Percentiles rank a stretch among this genome's conserved stretches.
Evolutionary conservation across 495 filamentous ascomycete species (phyloP).

Genomic region (Sordaria brevicollis): DNA sequence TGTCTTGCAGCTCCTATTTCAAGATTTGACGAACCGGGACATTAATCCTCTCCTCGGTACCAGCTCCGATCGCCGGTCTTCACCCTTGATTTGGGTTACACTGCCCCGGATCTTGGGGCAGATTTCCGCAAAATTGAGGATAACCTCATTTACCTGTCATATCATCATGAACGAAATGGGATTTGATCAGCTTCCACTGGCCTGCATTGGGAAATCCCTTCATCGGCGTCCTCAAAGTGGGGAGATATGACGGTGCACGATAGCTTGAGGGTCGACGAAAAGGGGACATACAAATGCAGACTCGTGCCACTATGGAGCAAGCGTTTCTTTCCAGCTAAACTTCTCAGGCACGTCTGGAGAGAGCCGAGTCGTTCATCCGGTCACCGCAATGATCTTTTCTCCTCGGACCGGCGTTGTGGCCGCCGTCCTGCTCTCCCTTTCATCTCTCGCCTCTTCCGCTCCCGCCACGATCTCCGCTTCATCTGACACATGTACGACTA

Average conservation of each 20-base stretch:
- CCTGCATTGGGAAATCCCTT: neutral
- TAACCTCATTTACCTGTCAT: neutral
- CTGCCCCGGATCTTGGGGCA: neutral
- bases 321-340: no score
- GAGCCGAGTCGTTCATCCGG: no score
- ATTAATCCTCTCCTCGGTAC: no score
- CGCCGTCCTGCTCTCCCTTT: no score
- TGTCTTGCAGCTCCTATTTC: neutral
- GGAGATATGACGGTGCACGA: neutral
- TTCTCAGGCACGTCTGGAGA: no score
- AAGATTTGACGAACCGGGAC: neutral
- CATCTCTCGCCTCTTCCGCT: no score
- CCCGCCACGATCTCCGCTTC: neutral
- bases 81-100: neutral
- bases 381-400: no score
- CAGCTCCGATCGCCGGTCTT: neutral
- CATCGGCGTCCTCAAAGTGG: neutral
- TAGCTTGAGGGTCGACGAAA: neutral
- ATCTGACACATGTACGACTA: constrained; percentile 8
- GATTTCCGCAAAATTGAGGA: neutral
- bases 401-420: no score
- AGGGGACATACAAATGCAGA: neutral
- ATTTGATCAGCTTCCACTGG: neutral
- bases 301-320: neutral
- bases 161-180: neutral